Evolutionary conservation across 2,329 filamentous ascomycete species (phyloP).

Genomic region (Alternaria postmessia): DNA sequence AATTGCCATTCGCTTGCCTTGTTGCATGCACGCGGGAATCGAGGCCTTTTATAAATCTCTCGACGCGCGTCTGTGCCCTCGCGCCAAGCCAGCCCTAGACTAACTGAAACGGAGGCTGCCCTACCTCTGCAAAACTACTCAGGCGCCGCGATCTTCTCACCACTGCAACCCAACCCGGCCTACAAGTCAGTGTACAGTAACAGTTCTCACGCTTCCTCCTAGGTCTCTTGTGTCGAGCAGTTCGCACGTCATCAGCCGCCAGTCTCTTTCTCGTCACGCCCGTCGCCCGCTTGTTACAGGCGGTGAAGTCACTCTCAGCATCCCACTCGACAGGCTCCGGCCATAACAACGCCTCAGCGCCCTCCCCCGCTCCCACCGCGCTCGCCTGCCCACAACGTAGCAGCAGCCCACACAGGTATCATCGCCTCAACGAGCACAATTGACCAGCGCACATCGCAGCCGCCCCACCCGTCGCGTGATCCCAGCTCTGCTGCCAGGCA

Average conservation of each 20-base stretch:
- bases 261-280: slow-evolving; percentile 22
- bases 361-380: slow-evolving; percentile 38
- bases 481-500: slow-evolving; percentile 44
- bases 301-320: slow-evolving; percentile 50
- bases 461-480: slow-evolving; percentile 45
- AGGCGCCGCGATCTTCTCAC: slow-evolving; percentile 38
- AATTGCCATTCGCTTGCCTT: background rate
- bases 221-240: slow-evolving; percentile 31
- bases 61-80: slow-evolving; percentile 16
- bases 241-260: slow-evolving; percentile 26
- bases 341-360: slow-evolving; percentile 47
- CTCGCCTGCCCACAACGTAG: slow-evolving; percentile 38
- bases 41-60: background rate
- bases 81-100: slow-evolving; percentile 24
- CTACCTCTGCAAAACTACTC: slow-evolving; percentile 36
- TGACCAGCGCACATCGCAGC: slow-evolving; percentile 36
- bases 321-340: slow-evolving; percentile 47
- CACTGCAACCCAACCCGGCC: slow-evolving; percentile 36
- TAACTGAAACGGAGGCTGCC: slow-evolving; percentile 32
- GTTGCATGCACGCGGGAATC: background rate
- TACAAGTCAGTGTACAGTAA: slow-evolving; percentile 25
- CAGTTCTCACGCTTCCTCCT: slow-evolving; percentile 25
- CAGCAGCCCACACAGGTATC: slow-evolving; percentile 43
- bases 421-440: slow-evolving; percentile 34
- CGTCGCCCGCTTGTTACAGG: slow-evolving; percentile 36